Percentiles rank a stretch among this genome's conserved stretches.
Evolutionary conservation across 768 basidiomycete species (phyloP).

Genomic region (Ramaria sp.): DNA sequence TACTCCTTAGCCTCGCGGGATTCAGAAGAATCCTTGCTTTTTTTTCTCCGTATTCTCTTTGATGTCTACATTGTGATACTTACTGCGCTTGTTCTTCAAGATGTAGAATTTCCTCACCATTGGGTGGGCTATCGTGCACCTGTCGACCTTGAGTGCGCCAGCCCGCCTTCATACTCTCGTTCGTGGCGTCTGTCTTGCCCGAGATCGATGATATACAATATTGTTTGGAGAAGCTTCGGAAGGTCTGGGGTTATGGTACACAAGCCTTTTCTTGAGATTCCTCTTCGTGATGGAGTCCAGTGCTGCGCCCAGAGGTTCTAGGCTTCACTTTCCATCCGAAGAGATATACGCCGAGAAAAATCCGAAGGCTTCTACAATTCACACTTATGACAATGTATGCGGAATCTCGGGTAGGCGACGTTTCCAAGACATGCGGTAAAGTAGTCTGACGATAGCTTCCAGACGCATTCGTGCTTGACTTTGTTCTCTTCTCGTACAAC

Average conservation of each 20-base stretch:
- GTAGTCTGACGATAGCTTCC: constrained; percentile 2
- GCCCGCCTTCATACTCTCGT: constrained; percentile 37
- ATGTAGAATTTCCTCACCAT: constrained; percentile 17
- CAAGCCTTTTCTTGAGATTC: constrained; percentile 38
- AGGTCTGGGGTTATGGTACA: constrained; percentile 36
- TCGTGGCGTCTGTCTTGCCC: constrained; percentile 47
- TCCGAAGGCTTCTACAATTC: constrained; percentile 45
- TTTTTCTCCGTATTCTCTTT: constrained; percentile 37
- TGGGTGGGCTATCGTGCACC: constrained; percentile 38
- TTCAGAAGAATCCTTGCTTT: constrained; percentile 23
- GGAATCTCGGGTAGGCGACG: constrained; percentile 37
- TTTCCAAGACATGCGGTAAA: neutral
- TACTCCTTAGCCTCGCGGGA: constrained; percentile 30
- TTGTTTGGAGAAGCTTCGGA: constrained; percentile 15
- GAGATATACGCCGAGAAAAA: constrained; percentile 67
- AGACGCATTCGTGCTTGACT: constrained; percentile 50
- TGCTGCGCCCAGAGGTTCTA: constrained; percentile 60
- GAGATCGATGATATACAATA: constrained; percentile 13
- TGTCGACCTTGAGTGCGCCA: constrained; percentile 42
- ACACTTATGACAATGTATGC: constrained; percentile 65
- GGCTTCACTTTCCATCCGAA: constrained; percentile 62
- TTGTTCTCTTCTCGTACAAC: constrained; percentile 77
- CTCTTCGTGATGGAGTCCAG: constrained; percentile 33
- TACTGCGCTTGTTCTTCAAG: constrained; percentile 35
- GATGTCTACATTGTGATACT: constrained; percentile 50